A percentile compares a stretch with the other conserved stretches of the same genome.
Conservation (phyloP, 2,329 filamentous ascomycete genomes). For the Emmonsiellopsis sp. region DNA sequence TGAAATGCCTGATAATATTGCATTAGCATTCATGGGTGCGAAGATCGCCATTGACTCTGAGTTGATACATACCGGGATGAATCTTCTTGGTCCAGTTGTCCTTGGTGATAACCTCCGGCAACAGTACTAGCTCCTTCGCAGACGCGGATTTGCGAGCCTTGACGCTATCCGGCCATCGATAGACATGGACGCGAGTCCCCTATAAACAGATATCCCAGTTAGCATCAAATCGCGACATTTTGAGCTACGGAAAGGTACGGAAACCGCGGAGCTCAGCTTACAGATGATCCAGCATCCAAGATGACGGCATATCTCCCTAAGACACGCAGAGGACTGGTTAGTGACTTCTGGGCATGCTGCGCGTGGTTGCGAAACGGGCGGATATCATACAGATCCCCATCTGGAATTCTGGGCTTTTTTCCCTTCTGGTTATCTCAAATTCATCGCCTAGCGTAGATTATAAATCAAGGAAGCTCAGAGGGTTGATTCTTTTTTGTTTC, state of each 20-base stretch:
- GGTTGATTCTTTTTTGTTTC: neutral
- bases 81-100: constrained; percentile 91
- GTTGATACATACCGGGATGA: constrained; percentile 56
- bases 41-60: neutral
- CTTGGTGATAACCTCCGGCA: constrained; percentile 75
- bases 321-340: constrained; percentile 1
- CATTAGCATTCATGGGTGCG: neutral
- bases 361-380: neutral
- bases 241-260: neutral
- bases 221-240: neutral
- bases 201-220: constrained; percentile 18
- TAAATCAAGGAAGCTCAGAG: neutral
- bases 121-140: constrained; percentile 50
- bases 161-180: constrained; percentile 77
- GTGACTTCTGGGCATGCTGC: neutral
- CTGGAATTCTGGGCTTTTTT: constrained; percentile 13
- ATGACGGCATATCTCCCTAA: constrained; percentile 76
- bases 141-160: constrained; percentile 53
- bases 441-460: neutral
- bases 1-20: constrained; percentile 54
- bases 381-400: constrained; percentile 33
- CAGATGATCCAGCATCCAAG: constrained; percentile 91
- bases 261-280: constrained; percentile 24
- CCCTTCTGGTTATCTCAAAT: neutral
- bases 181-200: constrained; percentile 88